These are phyloP conservation scores for Macrophomina tecta DNA, from an alignment of 2,329 filamentous ascomycete species.

Conservation along the genomic window DNA sequence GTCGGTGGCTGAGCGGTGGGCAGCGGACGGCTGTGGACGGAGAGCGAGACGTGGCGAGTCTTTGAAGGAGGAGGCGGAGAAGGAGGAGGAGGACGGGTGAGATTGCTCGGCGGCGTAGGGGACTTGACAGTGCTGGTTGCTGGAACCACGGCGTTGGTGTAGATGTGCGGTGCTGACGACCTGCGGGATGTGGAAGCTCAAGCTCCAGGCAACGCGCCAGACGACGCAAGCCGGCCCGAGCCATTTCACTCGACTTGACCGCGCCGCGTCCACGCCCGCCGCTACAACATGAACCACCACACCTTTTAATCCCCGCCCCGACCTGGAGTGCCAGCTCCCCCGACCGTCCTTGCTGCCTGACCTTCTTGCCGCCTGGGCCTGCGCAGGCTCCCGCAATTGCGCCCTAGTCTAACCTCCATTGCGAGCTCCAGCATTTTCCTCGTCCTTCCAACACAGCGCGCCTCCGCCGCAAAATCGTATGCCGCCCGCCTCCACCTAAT, in stretches of 20 bases:
- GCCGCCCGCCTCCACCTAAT: background rate
- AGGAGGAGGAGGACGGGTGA: too few relatives aligned
- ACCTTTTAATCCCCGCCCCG: constrained; percentile 4
- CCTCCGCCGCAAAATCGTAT: constrained; percentile 16
- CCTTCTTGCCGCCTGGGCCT: constrained; percentile 8
- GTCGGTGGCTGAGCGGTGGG: constrained; percentile 3
- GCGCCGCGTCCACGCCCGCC: constrained; percentile 13
- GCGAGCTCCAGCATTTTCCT: constrained; percentile 3
- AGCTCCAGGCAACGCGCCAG: constrained; percentile 27
- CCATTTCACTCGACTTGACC: constrained; percentile 20
- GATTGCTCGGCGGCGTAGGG: background rate
- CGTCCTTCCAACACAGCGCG: constrained; percentile 22
- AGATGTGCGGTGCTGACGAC: background rate
- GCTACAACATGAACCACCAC: constrained; percentile 14
- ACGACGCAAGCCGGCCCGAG: constrained; percentile 26
- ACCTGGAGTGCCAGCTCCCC: constrained; percentile 9
- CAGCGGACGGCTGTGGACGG: background rate
- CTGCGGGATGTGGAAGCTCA: background rate
- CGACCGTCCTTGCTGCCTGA: background rate
- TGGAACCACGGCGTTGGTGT: constrained; percentile 2
- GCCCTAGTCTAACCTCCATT: background rate
- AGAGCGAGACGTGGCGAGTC: background rate
- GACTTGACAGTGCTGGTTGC: background rate
- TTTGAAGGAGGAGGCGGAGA: background rate
- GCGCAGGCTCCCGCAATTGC: constrained; percentile 15